Evolutionary conservation across 345 rosid species (phyloP), one percentile per base, ranked within the genome.

Genomic region (Lumnitzera racemosa): DNA sequence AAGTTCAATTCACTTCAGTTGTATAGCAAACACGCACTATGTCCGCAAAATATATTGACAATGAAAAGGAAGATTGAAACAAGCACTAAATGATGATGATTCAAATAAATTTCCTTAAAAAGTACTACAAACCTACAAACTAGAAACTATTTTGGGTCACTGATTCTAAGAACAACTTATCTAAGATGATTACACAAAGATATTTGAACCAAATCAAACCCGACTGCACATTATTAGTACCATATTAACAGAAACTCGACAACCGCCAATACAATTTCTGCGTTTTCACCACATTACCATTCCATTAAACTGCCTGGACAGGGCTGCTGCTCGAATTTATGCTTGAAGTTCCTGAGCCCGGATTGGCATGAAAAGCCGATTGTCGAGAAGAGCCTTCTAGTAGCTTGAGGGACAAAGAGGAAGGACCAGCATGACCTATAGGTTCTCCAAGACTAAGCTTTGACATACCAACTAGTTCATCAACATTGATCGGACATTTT

Each of bases 361-460:
- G 88, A 57, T 80, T 88, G 13, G 97, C 92, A 49, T 90, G 99
- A 68, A 95, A 95, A 46, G 99, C 99, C 2, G 99, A 95, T 70
- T 83, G 99, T 70, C 95, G 70, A 27, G 89, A 70, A 0, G 97
- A 76, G 25, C 90, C 92, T 1, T 83, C 87, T 2, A 67, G 77
- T 13, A 94, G 72, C 67, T 86, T 95, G 58, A 88, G 64, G 0
- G 96, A 88, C 56, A 95, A 90, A 15, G 85, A 74, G 2, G 96
- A 76, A 53, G 89, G 84, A 47, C 81, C 82, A 20, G 65, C 50
- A 69, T 72, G 61, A 57, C 81, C 79, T 8, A 75, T 82, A 9
- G 87, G 73, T 25, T 90, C 99, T 66, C 83, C 91, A 50, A 95
- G 73, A 71, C 90, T 81, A 31, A 95, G 81, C 74, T 90, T 83